Base-by-base conservation (phyloP, 75 land plant genomes). In the Azolla pinnata region DNA sequence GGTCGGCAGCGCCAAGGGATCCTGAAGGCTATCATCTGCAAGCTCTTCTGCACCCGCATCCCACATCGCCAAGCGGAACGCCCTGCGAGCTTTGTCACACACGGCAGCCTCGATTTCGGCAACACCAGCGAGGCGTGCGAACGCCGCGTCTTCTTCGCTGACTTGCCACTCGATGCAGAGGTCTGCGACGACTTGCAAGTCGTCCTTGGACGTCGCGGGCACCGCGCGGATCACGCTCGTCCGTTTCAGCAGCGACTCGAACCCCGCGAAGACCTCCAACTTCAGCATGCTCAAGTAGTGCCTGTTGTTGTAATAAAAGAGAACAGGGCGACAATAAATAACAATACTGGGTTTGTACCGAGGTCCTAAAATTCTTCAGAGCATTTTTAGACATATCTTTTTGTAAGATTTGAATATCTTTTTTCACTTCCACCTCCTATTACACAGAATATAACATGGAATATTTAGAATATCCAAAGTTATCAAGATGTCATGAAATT, bases 231-330 rank as follows among this genome's bases (percentile, higher is more conserved):
- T 21, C 7, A 7, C 19, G 16, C 46, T 60, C 44, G 40, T 21
- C 18, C 62, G 16, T 17, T 23, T 35, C 48, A 16, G 20, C 5
- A 60, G 48, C 44, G 62, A 60, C 28, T 60, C 62, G 28, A 60
- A 60, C 26, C 62, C 62, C 18, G 48, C 48, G 26, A 60, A 60
- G 2, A 60, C 62, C 25, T 60, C 62, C 47, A 60, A 46, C 28
- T 60, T 60, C 12, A 48, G 44, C 20, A 60, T 60, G 27, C 45
- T 44, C 23, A 60, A 7, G 25, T 9, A 44, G 44, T 60, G 62
- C 48, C 62, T 60, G 45, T 19, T 47, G 50, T 12, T 12, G 50
- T 3, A 47, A 4, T 3, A 7, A 47, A 47, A 47, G 7, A 20
- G 14, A 14, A 7, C 14, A 7, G 14, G 14, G 14, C 14, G 42